A percentile compares a stretch with the other conserved stretches of the same genome.
Evolutionary conservation across 345 rosid species (phyloP).

Genomic region (Eucalyptus sp.): DNA sequence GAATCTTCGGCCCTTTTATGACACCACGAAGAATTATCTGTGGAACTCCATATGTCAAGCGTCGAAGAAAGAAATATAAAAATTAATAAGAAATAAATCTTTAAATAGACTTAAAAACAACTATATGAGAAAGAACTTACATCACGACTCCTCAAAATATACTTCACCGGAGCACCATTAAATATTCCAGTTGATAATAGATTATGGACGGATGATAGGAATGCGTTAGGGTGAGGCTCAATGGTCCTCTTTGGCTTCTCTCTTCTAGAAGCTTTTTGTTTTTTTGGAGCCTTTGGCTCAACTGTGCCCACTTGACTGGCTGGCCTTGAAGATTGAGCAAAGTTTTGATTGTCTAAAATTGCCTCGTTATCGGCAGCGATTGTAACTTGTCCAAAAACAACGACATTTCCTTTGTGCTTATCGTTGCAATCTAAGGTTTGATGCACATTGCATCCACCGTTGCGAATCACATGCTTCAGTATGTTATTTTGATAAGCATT

Average conservation of each 20-base stretch:
- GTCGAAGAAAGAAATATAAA: background rate
- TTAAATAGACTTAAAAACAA: background rate
- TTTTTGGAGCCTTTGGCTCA: constrained; percentile 1
- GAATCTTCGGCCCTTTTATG: constrained; percentile 28
- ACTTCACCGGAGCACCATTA: constrained; percentile 52
- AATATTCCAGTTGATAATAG: constrained; percentile 50
- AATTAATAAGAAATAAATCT: background rate
- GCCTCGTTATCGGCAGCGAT: constrained; percentile 10
- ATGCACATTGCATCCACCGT: background rate
- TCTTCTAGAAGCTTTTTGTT: background rate
- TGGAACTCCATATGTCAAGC: background rate
- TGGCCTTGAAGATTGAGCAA: constrained; percentile 10
- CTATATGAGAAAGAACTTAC: constrained; percentile 4
- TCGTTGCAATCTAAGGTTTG: constrained; percentile 3
- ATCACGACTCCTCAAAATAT: constrained; percentile 48
- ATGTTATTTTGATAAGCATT: background rate
- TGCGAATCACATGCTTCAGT: background rate
- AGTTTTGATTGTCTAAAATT: constrained; percentile 8
- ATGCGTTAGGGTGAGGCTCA: constrained; percentile 18
- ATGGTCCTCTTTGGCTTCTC: constrained; percentile 13
- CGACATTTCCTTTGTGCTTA: constrained; percentile 8
- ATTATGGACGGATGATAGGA: constrained; percentile 46
- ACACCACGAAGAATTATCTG: constrained; percentile 34
- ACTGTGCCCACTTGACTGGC: background rate
- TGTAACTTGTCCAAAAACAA: constrained; percentile 17